These are phyloP conservation scores for Panicum hallii DNA, from an alignment of 202 grass and related monocot species.

Conservation along the genomic window DNA sequence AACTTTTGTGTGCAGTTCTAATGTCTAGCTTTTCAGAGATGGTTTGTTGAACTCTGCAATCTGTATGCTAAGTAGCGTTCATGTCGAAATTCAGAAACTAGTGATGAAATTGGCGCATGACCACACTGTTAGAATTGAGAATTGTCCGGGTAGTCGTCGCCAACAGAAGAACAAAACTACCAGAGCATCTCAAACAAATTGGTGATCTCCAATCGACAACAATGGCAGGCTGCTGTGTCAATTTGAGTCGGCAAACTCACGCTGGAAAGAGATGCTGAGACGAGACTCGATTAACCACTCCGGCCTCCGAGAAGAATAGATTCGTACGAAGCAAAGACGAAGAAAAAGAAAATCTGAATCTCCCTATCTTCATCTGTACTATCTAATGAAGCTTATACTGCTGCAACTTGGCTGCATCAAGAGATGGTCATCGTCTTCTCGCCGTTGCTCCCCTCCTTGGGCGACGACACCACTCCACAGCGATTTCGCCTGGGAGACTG, in stretches of 20 bases:
- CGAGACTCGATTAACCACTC: no score
- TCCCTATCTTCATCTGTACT: no score
- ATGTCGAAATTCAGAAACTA: background rate
- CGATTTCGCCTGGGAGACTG: conserved; percentile 93
- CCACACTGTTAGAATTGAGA: background rate
- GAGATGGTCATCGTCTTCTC: conserved; percentile 73
- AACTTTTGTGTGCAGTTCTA: background rate
- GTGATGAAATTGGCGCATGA: background rate
- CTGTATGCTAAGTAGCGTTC: background rate
- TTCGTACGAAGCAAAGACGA: no score
- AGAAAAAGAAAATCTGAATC: no score
- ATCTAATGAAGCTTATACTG: no score
- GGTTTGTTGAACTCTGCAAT: background rate
- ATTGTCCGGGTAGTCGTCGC: background rate
- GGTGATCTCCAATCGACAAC: no score
- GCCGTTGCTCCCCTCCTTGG: conserved; percentile 44
- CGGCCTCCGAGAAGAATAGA: no score
- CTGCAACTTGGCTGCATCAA: conserved; percentile 69
- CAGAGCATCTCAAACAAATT: no score
- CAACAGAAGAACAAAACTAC: background rate
- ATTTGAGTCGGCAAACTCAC: no score
- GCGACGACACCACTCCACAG: conserved; percentile 75
- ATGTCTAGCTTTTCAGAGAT: background rate
- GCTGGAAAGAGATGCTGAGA: no score
- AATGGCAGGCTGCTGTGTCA: no score